Evolutionary conservation across 2,329 filamentous ascomycete species (phyloP), one percentile per base, ranked within the genome.

Genomic region (Dothidotthia symphoricarpi): DNA sequence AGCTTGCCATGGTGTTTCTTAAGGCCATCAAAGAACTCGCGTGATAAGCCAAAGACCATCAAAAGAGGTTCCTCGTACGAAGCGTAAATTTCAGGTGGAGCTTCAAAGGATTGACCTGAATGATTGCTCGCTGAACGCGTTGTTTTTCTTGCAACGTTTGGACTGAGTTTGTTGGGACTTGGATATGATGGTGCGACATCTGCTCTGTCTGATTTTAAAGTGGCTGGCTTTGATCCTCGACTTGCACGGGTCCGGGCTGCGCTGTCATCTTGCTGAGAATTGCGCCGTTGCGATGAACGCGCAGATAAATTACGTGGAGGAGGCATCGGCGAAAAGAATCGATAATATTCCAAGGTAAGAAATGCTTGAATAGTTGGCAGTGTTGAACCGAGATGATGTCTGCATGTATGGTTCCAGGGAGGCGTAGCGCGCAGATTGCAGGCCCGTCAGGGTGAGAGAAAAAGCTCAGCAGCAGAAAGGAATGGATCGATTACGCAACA

Each of bases 61-160:
- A 67, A 53, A 26, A 63, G 49, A 19, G 56, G 60, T 24, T 50
- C 43, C 36, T 63, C 49, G 30, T 59, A 67, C n/a, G 51, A 55
- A 31, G 58, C 61, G 36, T 60, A 57, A 15, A 66, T 49, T 24
- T 58, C 53, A 15, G 47, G 45, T 16, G 50, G 57, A 31, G 51
- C 51, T 33, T 59, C 57, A 34, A 58, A 53, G 3, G 54, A 58
- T 31, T 61, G 59, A 30, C 54, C 63, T 19, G 63, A 63, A 28
- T 63, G 53, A 33, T 59, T 62, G n/a, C 63, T 66, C 25, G 59
- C 59, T 25, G 62, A 61, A 13, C 64, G 59, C 27, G 64, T 66
- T 1, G 59, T 55, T 29, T 65, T 66, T 24, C 59, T 53, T n/a
- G 59, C 54, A 24, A 58, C 27, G 13, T 45, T 51, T 14, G 52